Evolutionary conservation across 495 filamentous ascomycete genomes (phyloP).

Genomic region (Elasticomyces elasticus): DNA sequence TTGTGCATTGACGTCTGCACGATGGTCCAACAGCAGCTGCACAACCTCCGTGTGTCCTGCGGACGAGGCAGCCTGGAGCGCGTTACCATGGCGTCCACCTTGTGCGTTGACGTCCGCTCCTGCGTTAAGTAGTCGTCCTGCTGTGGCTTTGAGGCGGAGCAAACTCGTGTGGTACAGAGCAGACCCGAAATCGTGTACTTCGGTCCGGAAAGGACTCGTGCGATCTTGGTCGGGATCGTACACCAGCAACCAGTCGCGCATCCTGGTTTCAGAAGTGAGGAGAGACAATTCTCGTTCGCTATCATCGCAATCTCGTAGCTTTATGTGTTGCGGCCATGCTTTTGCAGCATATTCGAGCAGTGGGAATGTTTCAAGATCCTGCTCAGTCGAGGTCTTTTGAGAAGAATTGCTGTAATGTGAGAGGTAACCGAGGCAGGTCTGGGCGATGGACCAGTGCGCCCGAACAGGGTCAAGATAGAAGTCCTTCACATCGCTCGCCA

Average conservation of each 20-base stretch:
- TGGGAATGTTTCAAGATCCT: slow-evolving; percentile 13
- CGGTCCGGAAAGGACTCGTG: background rate
- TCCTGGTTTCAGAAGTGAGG: background rate
- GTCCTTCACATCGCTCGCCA: background rate
- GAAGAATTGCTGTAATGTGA: slow-evolving; percentile 6
- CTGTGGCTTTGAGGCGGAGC: slow-evolving; percentile 8
- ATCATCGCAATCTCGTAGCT: background rate
- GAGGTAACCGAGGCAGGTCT: slow-evolving; percentile 20
- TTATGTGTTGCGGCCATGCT: slow-evolving; percentile 10
- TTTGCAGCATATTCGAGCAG: slow-evolving; percentile 15
- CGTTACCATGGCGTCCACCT: background rate
- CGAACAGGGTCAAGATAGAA: slow-evolving; percentile 6
- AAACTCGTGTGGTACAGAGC: slow-evolving; percentile 21
- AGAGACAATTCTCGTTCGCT: slow-evolving; percentile 3
- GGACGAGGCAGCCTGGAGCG: slow-evolving; percentile 5
- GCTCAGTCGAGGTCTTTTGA: background rate
- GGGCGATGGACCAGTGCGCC: slow-evolving; percentile 9
- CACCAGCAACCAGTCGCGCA: slow-evolving; percentile 9
- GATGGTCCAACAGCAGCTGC: slow-evolving; percentile 1
- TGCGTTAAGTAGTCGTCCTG: background rate
- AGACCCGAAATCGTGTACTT: background rate
- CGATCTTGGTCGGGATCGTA: slow-evolving; percentile 7
- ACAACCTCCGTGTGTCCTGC: slow-evolving; percentile 8
- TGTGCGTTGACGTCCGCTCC: background rate
- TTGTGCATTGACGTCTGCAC: slow-evolving; percentile 17